Conservation (phyloP, 331 rosid species). For the Pyrus hybrid region DNA sequence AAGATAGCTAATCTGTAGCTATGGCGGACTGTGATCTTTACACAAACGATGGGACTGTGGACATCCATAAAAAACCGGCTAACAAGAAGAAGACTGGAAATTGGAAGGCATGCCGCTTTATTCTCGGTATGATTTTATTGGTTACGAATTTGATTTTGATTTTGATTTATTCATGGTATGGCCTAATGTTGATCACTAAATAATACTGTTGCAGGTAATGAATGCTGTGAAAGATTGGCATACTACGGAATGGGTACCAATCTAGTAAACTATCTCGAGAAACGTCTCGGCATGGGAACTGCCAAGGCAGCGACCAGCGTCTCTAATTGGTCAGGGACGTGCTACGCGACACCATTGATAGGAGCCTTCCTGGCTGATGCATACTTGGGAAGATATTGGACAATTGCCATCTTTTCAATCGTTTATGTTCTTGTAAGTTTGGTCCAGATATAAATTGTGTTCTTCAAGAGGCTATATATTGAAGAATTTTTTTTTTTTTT, state of each 20-base stretch:
- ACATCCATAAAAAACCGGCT: slow-evolving; percentile 49
- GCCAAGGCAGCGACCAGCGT: slow-evolving; percentile 55
- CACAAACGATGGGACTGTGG: slow-evolving; percentile 65
- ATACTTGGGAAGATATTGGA: slow-evolving; percentile 90
- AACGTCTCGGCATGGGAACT: slow-evolving; percentile 53
- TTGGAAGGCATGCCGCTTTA: slow-evolving; percentile 68
- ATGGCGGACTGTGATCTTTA: slow-evolving; percentile 37
- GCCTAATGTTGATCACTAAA: not conserved
- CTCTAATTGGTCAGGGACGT: slow-evolving; percentile 75
- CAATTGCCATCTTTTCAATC: slow-evolving; percentile 61
- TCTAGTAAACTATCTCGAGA: slow-evolving; percentile 66
- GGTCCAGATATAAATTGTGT: not conserved
- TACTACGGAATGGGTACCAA: slow-evolving; percentile 79
- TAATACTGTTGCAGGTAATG: slow-evolving; percentile 41
- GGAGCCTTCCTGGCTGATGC: slow-evolving; percentile 93
- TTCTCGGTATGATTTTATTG: slow-evolving; percentile 48
- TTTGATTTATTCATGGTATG: not conserved
- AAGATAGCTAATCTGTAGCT: not conserved
- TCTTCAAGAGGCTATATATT: not conserved
- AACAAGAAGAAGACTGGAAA: slow-evolving; percentile 59
- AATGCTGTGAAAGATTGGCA: slow-evolving; percentile 80
- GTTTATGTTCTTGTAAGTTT: slow-evolving; percentile 59
- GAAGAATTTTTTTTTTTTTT: not conserved
- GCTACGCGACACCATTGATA: slow-evolving; percentile 74
- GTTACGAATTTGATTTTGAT: not conserved